Evolutionary conservation across 202 grass and related monocot genomes (phyloP).

Genomic region (Saccharum hybrid): DNA sequence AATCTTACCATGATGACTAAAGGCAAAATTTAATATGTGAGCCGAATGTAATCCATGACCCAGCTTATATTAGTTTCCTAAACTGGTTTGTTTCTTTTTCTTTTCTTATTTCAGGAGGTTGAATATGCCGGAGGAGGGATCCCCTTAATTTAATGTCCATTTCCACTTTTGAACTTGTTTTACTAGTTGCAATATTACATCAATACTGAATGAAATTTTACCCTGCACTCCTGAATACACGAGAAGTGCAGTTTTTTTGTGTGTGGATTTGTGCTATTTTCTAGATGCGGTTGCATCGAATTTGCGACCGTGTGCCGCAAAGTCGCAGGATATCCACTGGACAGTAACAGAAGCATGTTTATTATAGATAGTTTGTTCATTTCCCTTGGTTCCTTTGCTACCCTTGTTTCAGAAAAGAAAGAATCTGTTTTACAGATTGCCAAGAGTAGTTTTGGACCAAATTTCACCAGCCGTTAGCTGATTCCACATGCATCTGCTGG

Average conservation of each 20-base stretch:
- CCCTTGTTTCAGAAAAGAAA: background rate
- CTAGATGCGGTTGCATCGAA: conserved; percentile 9
- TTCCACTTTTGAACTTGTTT: conserved; percentile 28
- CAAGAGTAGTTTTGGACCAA: background rate
- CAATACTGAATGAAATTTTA: conserved; percentile 43
- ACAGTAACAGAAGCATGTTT: conserved; percentile 20
- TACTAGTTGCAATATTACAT: conserved; percentile 24
- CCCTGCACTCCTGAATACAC: background rate
- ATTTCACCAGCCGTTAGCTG: background rate
- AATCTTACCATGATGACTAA: conserved; percentile 6
- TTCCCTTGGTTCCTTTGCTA: conserved; percentile 1
- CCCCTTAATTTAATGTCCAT: conserved; percentile 42
- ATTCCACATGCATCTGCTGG: background rate
- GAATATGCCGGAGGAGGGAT: conserved; percentile 87
- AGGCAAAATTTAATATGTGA: background rate
- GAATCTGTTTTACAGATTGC: background rate
- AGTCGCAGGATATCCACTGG: conserved; percentile 6
- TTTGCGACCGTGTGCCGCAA: background rate
- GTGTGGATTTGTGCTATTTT: conserved; percentile 33
- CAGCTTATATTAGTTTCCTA: conserved; percentile 14
- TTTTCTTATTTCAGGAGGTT: conserved; percentile 69
- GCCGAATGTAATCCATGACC: background rate
- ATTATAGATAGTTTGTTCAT: conserved; percentile 14
- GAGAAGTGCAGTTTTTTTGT: conserved; percentile 9
- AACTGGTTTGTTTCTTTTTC: background rate